These are phyloP conservation scores for Straminergon stramineum DNA, from an alignment of 225 moss, liverwort and hornwort species.

Conservation along the genomic window DNA sequence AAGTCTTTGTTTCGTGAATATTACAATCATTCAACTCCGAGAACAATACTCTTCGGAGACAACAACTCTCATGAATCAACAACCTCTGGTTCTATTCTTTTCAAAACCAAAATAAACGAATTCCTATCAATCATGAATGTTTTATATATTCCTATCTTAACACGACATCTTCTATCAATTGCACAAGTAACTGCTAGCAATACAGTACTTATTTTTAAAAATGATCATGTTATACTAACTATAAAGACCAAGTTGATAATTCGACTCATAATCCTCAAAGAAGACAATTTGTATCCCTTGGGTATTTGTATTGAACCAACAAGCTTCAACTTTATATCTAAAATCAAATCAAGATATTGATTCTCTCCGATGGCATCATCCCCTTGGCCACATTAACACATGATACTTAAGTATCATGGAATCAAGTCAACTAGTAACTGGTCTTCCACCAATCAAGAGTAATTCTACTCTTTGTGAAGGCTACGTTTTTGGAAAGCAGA, in stretches of 20 bases:
- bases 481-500: neutral
- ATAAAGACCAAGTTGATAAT: neutral
- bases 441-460: neutral
- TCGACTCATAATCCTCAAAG: neutral
- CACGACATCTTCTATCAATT: neutral
- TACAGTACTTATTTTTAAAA: neutral
- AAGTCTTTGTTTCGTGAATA: neutral
- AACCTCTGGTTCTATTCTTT: rapidly evolving
- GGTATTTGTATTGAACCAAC: neutral
- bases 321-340: neutral
- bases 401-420: neutral
- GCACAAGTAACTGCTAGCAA: neutral
- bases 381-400: neutral
- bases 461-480: neutral
- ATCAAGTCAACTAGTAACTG: neutral
- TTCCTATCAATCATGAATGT: neutral
- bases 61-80: neutral
- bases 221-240: neutral
- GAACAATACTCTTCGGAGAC: neutral
- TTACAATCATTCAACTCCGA: neutral
- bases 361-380: neutral
- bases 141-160: neutral
- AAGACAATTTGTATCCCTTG: neutral
- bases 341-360: neutral
- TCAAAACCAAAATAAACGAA: neutral